Evolutionary conservation across 805 yeast species (phyloP).

Genomic region (Teunomyces panamensis): DNA sequence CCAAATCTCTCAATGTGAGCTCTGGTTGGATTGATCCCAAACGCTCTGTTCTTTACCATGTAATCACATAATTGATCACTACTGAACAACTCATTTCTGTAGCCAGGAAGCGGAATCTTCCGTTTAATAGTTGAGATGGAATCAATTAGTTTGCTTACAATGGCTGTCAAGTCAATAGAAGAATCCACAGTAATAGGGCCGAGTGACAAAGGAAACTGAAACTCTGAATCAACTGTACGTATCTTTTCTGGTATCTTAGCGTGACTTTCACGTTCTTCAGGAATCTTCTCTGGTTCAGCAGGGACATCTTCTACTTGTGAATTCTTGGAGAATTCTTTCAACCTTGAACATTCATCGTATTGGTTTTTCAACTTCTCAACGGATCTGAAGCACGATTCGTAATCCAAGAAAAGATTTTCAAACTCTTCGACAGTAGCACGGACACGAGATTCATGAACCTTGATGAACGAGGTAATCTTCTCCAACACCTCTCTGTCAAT

Average conservation of each 20-base stretch:
- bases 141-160: slow-evolving; percentile 21
- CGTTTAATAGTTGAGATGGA: slow-evolving; percentile 26
- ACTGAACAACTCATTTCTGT: slow-evolving; percentile 36
- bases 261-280: background rate
- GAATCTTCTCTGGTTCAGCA: slow-evolving; percentile 2
- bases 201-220: slow-evolving; percentile 30
- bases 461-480: slow-evolving; percentile 32
- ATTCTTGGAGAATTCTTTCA: slow-evolving; percentile 29
- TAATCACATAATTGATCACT: slow-evolving; percentile 36
- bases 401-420: slow-evolving; percentile 22
- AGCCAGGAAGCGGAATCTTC: slow-evolving; percentile 40
- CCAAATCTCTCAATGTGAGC: slow-evolving; percentile 39
- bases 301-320: slow-evolving; percentile 1
- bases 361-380: slow-evolving; percentile 29
- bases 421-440: slow-evolving; percentile 20
- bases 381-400: slow-evolving; percentile 18
- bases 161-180: slow-evolving; percentile 16
- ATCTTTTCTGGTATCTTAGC: background rate
- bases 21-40: slow-evolving; percentile 34
- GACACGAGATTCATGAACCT: slow-evolving; percentile 34
- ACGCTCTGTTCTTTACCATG: slow-evolving; percentile 22
- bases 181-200: slow-evolving; percentile 23
- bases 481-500: slow-evolving; percentile 36
- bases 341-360: slow-evolving; percentile 27
- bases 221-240: slow-evolving; percentile 10